These are phyloP conservation scores for Leccinum broughii DNA, from an alignment of 768 basidiomycete species.

Conservation along the genomic window DNA sequence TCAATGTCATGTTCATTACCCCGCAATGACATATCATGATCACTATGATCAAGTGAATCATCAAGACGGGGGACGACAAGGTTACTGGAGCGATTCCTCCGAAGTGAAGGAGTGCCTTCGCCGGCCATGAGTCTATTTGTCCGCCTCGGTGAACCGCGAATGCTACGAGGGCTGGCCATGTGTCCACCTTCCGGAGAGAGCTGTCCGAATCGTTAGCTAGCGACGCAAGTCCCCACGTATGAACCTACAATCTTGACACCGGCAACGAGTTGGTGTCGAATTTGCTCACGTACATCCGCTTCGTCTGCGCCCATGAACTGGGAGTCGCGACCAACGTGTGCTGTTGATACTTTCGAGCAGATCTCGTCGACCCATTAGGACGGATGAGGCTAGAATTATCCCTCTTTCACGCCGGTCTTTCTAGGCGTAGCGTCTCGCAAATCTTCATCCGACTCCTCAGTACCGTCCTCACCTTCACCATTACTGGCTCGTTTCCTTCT, in stretches of 20 bases:
- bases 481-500: conserved; percentile 29
- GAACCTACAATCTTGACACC: conserved; percentile 67
- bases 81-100: conserved; percentile 42
- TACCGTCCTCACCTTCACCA: conserved; percentile 35
- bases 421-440: conserved; percentile 60
- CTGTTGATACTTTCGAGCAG: conserved; percentile 40
- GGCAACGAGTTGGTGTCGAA: conserved; percentile 79
- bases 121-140: conserved; percentile 37
- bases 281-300: conserved; percentile 78
- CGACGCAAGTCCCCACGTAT: not conserved
- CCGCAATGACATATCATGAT: conserved; percentile 44
- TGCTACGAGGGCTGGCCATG: conserved; percentile 64
- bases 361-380: conserved; percentile 25
- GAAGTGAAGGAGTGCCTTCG: conserved; percentile 41
- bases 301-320: conserved; percentile 93
- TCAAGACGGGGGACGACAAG: conserved; percentile 46
- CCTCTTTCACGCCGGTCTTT: conserved; percentile 47
- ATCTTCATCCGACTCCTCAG: conserved; percentile 46
- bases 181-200: conserved; percentile 62
- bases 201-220: conserved; percentile 37
- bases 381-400: conserved; percentile 34
- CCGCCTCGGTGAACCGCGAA: conserved; percentile 67
- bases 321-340: conserved; percentile 58
- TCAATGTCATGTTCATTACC: conserved; percentile 52
- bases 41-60: conserved; percentile 43